Percentiles rank a stretch among this genome's conserved stretches.
Conservation (phyloP, 306 rosid species). For the Acacia melanoxylon region DNA sequence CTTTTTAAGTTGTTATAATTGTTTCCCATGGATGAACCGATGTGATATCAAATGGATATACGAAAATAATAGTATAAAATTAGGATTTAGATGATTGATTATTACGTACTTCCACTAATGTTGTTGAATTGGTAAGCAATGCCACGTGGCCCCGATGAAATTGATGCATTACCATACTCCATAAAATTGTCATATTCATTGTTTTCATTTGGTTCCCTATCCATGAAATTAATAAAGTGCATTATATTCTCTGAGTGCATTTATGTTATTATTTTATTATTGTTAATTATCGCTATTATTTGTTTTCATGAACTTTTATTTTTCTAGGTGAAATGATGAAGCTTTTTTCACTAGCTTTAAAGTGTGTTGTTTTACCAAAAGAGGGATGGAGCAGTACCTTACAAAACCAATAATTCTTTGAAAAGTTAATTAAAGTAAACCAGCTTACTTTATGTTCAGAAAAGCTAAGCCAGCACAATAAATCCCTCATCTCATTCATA, state of each 20-base stretch:
- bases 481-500: not conserved
- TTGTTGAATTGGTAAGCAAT: slow-evolving; percentile 28
- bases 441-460: slow-evolving; percentile 28
- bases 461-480: slow-evolving; percentile 39
- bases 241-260: not conserved
- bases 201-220: not conserved
- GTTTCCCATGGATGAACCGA: not conserved
- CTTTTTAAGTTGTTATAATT: not conserved
- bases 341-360: not conserved
- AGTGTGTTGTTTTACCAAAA: slow-evolving; percentile 18
- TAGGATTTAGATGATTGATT: not conserved
- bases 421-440: slow-evolving; percentile 37
- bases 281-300: not conserved
- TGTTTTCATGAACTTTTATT: not conserved
- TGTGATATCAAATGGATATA: not conserved
- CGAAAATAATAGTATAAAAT: not conserved
- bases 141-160: slow-evolving; percentile 29
- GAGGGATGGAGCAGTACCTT: slow-evolving; percentile 27
- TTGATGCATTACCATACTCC: slow-evolving; percentile 27
- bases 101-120: not conserved
- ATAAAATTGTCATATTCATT: not conserved
- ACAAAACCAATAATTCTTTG: slow-evolving; percentile 37
- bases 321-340: not conserved
- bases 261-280: not conserved
- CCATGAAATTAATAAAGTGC: slow-evolving; percentile 15